Evolutionary conservation across 2,329 filamentous ascomycete species (phyloP), one percentile per base, ranked within the genome.

Genomic region (Exserohilum rostratum): DNA sequence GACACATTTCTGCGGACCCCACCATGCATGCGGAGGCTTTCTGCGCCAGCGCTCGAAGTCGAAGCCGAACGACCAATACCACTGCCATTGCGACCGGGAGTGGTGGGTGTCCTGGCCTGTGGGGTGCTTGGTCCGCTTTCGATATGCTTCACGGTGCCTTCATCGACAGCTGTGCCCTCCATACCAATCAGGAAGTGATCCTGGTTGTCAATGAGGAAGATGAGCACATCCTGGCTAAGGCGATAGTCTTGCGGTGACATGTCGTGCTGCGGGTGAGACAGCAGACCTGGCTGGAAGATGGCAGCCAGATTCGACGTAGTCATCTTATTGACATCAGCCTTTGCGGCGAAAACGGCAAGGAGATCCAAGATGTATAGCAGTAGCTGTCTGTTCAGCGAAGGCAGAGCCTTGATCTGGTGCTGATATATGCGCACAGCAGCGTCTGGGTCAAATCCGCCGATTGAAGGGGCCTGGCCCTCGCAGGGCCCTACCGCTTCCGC

Each of bases 101-200:
- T 79, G 68, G 74, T 80, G 70, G 78, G 78, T 51, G 76, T 78
- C 55, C 74, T 82, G 65, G 72, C 77, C 79, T 53, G 83, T 78
- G 60, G 84, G 74, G 79, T 62, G 27, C 81, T 79, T 3, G 85
- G 84, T 3, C 89, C 89, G 52, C 90, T 90, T 69, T 93, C 87
- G 33, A 87, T 81, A 57, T 87, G 85, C 67, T 85, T 84, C 45
- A 86, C 81, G 6, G 85, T 87, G 57, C 86, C 87, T 71, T 96
- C 91, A 71, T 97, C 93, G n/a, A 93, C 90, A n/a, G 87, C 93
- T n/a, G 93, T 97, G 39, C 95, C 95, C 71, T 92, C 91, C 95
- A 99, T 99, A 50, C 95, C 95, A 61, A 99, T 96, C 62, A 99
- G 80, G 81, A 99, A 99, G 76, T 96, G 91, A 70, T 99, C 95